Percentiles rank a stretch among this genome's conserved stretches.
Conservation (phyloP, 192 early-diverging fungal genomes). For the Podila verticillata region DNA sequence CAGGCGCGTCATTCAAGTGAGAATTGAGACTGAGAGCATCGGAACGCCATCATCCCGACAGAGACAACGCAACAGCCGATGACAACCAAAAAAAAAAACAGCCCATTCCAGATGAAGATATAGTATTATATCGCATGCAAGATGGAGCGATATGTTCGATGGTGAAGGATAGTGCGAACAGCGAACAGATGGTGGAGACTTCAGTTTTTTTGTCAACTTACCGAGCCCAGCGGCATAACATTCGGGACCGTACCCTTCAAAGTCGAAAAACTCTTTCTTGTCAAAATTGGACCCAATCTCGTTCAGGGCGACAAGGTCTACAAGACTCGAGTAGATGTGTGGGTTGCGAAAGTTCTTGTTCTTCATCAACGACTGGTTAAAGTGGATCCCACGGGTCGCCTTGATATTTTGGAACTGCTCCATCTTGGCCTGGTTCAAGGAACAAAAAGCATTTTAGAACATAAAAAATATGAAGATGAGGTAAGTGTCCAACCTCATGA, state of each 20-base stretch:
- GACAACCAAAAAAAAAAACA: slow-evolving; percentile 10
- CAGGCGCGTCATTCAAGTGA: not conserved
- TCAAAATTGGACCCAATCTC: slow-evolving; percentile 85
- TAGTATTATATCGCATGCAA: not conserved
- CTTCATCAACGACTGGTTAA: slow-evolving; percentile 83
- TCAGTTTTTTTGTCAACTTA: slow-evolving; percentile 20
- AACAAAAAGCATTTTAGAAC: not conserved
- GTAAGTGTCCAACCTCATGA: not conserved
- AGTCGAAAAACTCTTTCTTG: slow-evolving; percentile 71
- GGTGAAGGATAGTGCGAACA: not conserved
- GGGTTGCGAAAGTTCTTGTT: slow-evolving; percentile 95
- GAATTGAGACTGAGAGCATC: not conserved
- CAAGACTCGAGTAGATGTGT: slow-evolving; percentile 87
- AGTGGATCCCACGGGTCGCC: slow-evolving; percentile 69
- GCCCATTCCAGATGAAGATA: slow-evolving; percentile 4
- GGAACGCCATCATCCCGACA: not conserved
- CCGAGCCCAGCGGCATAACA: slow-evolving; percentile 69
- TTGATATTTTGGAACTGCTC: slow-evolving; percentile 75
- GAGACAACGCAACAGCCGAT: not conserved
- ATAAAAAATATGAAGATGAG: not conserved
- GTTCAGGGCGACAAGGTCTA: slow-evolving; percentile 84
- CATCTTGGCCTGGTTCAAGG: slow-evolving; percentile 70
- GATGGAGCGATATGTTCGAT: no score
- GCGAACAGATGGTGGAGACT: not conserved
- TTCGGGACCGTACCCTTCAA: slow-evolving; percentile 68